Evolutionary conservation across 371 early-diverging fungal species (phyloP).

Genomic region (Saksenaea oblongispora): DNA sequence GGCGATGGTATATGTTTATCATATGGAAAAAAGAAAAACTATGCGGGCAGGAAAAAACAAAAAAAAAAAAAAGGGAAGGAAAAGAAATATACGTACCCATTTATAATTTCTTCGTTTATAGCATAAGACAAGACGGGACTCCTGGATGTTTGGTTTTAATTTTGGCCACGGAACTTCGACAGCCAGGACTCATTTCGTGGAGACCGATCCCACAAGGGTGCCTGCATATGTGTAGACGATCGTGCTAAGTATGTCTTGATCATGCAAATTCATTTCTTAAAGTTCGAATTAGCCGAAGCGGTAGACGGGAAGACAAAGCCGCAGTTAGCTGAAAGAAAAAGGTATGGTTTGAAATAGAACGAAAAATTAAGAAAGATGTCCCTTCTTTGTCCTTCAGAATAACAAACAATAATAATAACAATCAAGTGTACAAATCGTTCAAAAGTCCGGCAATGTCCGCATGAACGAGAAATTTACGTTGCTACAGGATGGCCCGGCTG

Average conservation of each 20-base stretch:
- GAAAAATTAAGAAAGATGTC: not conserved
- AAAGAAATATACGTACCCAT: no score
- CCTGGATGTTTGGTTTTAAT: conserved; percentile 6
- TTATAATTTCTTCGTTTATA: no score
- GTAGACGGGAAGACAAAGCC: not conserved
- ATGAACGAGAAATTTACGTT: not conserved
- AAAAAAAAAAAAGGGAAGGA: no score
- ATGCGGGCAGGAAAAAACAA: no score
- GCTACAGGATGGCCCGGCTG: not conserved
- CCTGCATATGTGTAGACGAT: not conserved
- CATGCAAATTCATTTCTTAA: not conserved
- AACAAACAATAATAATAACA: not conserved
- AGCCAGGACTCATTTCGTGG: not conserved
- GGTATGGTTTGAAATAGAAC: not conserved
- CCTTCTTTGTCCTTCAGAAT: not conserved
- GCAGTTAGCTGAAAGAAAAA: not conserved
- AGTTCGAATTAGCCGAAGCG: no score
- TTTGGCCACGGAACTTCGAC: not conserved
- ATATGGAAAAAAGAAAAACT: not conserved
- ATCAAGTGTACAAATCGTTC: not conserved
- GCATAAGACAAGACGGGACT: not conserved
- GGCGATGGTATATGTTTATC: not conserved
- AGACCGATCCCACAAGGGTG: no score
- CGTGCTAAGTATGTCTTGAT: not conserved
- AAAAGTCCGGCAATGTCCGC: not conserved